Evolutionary conservation across 192 early-diverging fungal genomes (phyloP).

Genomic region (Radiomyces spectabilis): DNA sequence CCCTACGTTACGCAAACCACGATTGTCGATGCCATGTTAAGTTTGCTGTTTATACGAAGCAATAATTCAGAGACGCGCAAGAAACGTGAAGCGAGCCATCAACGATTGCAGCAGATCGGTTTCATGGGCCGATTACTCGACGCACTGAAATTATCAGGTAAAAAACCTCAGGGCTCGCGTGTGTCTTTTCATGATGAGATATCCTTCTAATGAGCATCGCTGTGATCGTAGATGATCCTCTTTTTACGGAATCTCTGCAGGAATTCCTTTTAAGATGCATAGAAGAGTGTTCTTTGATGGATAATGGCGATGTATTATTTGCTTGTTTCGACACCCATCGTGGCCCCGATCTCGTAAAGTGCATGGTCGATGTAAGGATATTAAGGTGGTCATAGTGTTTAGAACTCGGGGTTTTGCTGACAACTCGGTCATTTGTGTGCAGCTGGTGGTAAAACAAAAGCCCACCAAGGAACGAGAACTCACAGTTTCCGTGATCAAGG

Average conservation of each 20-base stretch:
- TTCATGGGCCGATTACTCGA: constrained; percentile 15
- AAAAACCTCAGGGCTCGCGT: no score
- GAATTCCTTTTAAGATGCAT: constrained; percentile 19
- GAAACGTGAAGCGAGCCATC: constrained; percentile 7
- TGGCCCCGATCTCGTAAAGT: constrained; percentile 1
- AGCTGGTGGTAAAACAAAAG: constrained; percentile 8
- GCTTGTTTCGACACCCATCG: no score
- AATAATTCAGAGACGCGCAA: constrained; percentile 13
- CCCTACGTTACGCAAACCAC: constrained; percentile 17
- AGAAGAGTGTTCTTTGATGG: constrained; percentile 15
- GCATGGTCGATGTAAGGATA: constrained; percentile 18
- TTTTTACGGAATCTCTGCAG: constrained; percentile 2
- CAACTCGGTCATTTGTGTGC: not conserved
- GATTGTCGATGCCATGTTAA: constrained; percentile 9
- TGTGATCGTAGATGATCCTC: constrained; percentile 1
- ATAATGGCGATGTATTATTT: constrained; percentile 18
- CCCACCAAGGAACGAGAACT: not conserved
- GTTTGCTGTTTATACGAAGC: constrained; percentile 15
- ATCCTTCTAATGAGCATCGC: no score
- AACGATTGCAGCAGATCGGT: constrained; percentile 1
- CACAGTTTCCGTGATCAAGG: constrained; percentile 5
- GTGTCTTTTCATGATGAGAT: no score
- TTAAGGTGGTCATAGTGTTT: no score
- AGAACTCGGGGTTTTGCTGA: no score
- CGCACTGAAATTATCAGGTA: constrained; percentile 8